A percentile compares a stretch with the other conserved stretches of the same genome.
Evolutionary conservation across 148 eudicot genomes (phyloP).

Genomic region (Spergularia marina): DNA sequence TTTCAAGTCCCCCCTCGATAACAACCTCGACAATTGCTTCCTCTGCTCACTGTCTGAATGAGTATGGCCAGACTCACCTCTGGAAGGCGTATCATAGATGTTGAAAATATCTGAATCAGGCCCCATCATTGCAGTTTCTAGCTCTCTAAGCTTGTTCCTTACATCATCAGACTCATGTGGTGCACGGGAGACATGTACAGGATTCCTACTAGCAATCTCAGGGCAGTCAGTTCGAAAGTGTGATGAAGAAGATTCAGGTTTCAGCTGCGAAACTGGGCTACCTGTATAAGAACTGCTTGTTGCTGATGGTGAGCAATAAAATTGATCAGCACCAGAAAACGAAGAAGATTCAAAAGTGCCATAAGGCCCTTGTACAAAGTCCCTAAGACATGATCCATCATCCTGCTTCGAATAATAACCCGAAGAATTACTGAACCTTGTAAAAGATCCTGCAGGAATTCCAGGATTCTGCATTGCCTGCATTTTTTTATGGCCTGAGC

Average conservation of each 20-base stretch:
- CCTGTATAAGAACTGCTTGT: slow-evolving; percentile 13
- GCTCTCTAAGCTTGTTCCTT: slow-evolving; percentile 35
- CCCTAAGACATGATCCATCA: no score
- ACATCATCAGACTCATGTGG: slow-evolving; percentile 28
- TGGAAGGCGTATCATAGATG: no score
- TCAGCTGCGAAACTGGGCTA: slow-evolving; percentile 18
- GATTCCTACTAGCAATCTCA: no score
- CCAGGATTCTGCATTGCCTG: slow-evolving; percentile 22
- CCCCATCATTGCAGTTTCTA: slow-evolving; percentile 47
- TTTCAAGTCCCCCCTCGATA: slow-evolving; percentile 38
- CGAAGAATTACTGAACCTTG: no score
- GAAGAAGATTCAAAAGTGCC: slow-evolving; percentile 25
- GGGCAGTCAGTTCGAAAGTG: not conserved
- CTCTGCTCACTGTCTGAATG: slow-evolving; percentile 17
- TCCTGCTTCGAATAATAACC: no score
- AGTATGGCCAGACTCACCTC: no score
- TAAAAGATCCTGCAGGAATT: not conserved
- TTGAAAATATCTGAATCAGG: slow-evolving; percentile 22
- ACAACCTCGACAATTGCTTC: slow-evolving; percentile 32
- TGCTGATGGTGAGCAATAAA: slow-evolving; percentile 13
- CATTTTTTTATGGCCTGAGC: slow-evolving; percentile 4
- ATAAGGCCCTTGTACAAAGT: not conserved
- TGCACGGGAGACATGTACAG: no score
- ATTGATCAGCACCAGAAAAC: not conserved
- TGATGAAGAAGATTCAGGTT: slow-evolving; percentile 17